Conservation (phyloP, 2,329 filamentous ascomycete genomes). For the Neofusicoccum ribis region DNA sequence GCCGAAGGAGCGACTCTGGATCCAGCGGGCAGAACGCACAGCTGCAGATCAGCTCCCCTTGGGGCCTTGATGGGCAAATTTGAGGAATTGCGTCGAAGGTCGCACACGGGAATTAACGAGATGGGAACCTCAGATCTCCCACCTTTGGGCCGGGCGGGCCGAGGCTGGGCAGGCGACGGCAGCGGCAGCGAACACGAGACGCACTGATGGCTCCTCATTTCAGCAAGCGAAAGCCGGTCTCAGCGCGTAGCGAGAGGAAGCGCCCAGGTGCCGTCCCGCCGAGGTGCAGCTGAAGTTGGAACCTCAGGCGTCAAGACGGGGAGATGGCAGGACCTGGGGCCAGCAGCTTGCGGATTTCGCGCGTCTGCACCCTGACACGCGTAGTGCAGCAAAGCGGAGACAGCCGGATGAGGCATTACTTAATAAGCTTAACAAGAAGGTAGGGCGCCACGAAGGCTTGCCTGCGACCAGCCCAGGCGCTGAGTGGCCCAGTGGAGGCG, state of each 20-base stretch:
- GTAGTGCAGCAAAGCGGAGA: conserved; percentile 1
- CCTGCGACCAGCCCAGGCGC: background rate
- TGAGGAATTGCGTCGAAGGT: background rate
- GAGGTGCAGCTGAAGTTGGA: background rate
- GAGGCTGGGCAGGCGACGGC: background rate
- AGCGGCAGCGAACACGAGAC: conserved; percentile 2
- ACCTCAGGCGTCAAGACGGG: background rate
- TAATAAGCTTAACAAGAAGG: conserved; percentile 15
- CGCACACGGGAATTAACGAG: background rate
- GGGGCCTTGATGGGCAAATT: background rate
- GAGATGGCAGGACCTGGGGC: background rate
- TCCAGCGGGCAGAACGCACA: background rate
- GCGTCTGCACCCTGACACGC: background rate
- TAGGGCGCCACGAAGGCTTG: conserved; percentile 7
- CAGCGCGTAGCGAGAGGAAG: background rate
- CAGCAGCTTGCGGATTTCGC: too few relatives aligned
- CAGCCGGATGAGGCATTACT: background rate
- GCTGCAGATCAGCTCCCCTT: background rate
- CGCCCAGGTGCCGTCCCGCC: background rate
- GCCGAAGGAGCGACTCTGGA: too few relatives aligned
- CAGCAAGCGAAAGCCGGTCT: background rate
- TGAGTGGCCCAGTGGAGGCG: background rate
- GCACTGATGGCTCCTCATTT: background rate
- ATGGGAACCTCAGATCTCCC: conserved; percentile 4
- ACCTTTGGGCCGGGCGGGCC: background rate